These are phyloP conservation scores for Buddleja alternifolia DNA, from an alignment of 257 asterid species.

Conservation along the genomic window DNA sequence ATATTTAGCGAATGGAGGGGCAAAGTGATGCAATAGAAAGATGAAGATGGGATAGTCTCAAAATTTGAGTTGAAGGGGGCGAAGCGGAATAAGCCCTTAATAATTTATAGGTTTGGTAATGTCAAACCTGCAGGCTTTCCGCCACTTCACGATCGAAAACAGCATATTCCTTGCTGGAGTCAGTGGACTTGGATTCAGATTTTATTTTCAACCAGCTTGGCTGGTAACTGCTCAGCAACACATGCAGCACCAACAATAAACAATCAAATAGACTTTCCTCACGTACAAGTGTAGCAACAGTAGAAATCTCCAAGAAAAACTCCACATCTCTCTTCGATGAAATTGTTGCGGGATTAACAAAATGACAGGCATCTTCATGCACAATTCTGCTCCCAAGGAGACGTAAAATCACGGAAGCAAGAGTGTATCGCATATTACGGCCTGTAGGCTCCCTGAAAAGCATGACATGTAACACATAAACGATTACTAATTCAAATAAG, in stretches of 20 bases:
- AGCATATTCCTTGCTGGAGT: conserved; percentile 52
- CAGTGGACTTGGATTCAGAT: conserved; percentile 59
- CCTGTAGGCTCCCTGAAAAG: conserved; percentile 47
- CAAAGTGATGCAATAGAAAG: too few species aligned
- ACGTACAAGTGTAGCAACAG: conserved; percentile 40
- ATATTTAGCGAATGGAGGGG: too few species aligned
- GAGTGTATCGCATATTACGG: conserved; percentile 65
- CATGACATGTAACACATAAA: not conserved
- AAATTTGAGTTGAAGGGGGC: too few species aligned
- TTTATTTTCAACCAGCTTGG: conserved; percentile 92
- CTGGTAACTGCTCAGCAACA: conserved; percentile 74
- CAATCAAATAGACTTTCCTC: conserved; percentile 80
- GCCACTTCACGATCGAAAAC: conserved; percentile 83
- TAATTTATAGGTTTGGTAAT: not conserved
- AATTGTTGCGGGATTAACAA: conserved; percentile 43
- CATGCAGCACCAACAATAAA: conserved; percentile 84
- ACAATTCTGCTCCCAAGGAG: conserved; percentile 94
- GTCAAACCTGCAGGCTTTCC: conserved; percentile 83
- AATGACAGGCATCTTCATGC: conserved; percentile 74
- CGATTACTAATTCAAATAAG: not conserved
- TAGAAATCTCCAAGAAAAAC: conserved; percentile 49
- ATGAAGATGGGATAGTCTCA: too few species aligned
- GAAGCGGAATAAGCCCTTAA: too few species aligned
- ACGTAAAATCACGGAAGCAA: conserved; percentile 81
- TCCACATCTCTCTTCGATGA: conserved; percentile 63